Base-by-base conservation (phyloP, 331 rosid species). In the Acacia pycnantha region DNA sequence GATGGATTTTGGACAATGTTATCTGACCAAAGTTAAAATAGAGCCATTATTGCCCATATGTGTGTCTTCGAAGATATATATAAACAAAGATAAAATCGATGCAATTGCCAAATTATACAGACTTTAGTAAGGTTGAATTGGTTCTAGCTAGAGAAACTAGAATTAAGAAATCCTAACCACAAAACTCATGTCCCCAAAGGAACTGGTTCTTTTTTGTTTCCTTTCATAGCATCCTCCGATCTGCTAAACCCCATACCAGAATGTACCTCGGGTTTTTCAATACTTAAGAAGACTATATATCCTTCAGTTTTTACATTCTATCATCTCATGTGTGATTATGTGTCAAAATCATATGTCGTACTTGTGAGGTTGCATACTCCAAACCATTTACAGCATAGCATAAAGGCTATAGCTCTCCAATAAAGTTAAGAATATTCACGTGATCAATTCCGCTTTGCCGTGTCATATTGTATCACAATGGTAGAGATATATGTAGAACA, bases 81-180 rank as follows among this genome's bases (percentile, higher is more conserved):
- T 51, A 22, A n/a, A 56, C 27, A 56, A 19, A 21, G 47, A 44
- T 44, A 19, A 53, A 53, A 53, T 19, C 3, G 12, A 53, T 21
- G 26, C 61, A 21, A 53, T 56, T n/a, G 64, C 26, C 3, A 56
- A 56, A 56, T 68, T 53, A 12, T 21, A 50, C 11, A 15, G 66
- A 24, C n/a, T 53, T 53, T 72, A 13, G 48, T 22, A 35, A 59
- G 74, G 62, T 41, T 54, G 4, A 29, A 9, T 22, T 46, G 74
- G 33, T 48, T 70, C 3, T 16, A 5, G 70, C 3, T 16, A 5
- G 70, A 51, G 78, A 73, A 44, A 13, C 18, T 19, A 51, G 11
- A 18, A 18, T 51, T 78, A 44, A 40, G n/a, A n/a, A 59, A 27
- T 85, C 77, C 53, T 69, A 78, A 83, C 83, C 82, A 78, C 86